Conservation (phyloP, 164 flowering plant genomes). For the Berberis vulgaris region DNA sequence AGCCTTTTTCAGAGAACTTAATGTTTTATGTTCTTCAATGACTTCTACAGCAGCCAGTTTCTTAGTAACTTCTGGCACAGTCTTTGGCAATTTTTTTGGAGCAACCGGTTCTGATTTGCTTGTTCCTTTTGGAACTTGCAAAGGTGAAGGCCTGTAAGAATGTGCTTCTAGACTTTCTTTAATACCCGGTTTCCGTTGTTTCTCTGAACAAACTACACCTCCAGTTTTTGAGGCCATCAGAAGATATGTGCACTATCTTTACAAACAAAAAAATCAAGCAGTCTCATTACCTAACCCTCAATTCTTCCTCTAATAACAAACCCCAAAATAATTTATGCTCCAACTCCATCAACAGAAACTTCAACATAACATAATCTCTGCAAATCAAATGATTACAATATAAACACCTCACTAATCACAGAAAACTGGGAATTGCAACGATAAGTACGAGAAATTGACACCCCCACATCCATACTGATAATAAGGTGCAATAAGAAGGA, state of each 20-base stretch:
- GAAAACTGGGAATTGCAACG: not conserved
- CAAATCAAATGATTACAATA: not conserved
- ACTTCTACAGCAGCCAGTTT: conserved; percentile 18
- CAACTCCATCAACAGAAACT: conserved; percentile 7
- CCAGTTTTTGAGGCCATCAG: conserved; percentile 40
- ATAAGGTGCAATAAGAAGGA: conserved; percentile 1
- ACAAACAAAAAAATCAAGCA: conserved; percentile 4
- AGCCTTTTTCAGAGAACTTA: conserved; percentile 15
- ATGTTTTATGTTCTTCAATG: conserved; percentile 19
- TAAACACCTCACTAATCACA: not conserved
- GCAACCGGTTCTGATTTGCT: conserved; percentile 28
- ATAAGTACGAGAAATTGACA: not conserved
- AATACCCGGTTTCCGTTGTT: conserved; percentile 19
- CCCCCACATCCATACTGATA: not conserved
- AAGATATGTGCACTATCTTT: conserved; percentile 1
- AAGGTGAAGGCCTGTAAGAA: conserved; percentile 25
- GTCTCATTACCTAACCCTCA: conserved; percentile 20
- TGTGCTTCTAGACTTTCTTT: conserved; percentile 20
- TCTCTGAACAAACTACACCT: conserved; percentile 17
- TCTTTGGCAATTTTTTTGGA: conserved; percentile 18
- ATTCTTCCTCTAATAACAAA: conserved; percentile 1
- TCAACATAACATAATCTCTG: not conserved
- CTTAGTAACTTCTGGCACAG: conserved; percentile 9
- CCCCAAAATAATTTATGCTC: conserved; percentile 1
- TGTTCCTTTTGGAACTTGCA: conserved; percentile 22